Conservation (phyloP, 345 rosid genomes). For the Salix dunnii region DNA sequence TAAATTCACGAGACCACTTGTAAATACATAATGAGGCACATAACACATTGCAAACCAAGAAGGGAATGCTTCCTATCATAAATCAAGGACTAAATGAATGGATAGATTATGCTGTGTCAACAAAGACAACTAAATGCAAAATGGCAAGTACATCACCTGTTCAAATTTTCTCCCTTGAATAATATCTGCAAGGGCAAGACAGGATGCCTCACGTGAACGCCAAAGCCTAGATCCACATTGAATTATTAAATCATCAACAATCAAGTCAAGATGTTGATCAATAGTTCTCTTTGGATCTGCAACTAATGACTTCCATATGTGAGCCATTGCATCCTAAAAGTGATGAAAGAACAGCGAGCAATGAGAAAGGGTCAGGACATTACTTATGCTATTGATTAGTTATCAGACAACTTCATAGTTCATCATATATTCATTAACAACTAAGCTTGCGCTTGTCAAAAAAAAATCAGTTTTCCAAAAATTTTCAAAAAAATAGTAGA, state of each 20-base stretch:
- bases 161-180: slow-evolving; percentile 86
- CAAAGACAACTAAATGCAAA: neutral
- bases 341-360: slow-evolving; percentile 20
- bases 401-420: neutral
- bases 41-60: no score
- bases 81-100: neutral
- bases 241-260: slow-evolving; percentile 68
- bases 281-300: slow-evolving; percentile 76
- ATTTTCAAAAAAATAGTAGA: no score
- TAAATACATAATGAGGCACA: no score
- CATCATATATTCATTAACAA: neutral
- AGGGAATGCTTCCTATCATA: no score
- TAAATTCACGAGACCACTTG: no score
- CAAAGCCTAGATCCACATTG: slow-evolving; percentile 94
- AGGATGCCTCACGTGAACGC: slow-evolving; percentile 96
- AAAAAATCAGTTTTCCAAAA: no score
- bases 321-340: slow-evolving; percentile 88
- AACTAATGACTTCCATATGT: slow-evolving; percentile 91
- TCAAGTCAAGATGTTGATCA: slow-evolving; percentile 77
- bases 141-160: slow-evolving; percentile 52
- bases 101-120: neutral
- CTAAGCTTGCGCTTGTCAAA: no score
- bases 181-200: slow-evolving; percentile 91
- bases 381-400: no score
- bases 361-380: slow-evolving; percentile 1